Evolutionary conservation across 108 stramenopile genomes (phyloP).

Genomic region (Schizochytrium sp.): DNA sequence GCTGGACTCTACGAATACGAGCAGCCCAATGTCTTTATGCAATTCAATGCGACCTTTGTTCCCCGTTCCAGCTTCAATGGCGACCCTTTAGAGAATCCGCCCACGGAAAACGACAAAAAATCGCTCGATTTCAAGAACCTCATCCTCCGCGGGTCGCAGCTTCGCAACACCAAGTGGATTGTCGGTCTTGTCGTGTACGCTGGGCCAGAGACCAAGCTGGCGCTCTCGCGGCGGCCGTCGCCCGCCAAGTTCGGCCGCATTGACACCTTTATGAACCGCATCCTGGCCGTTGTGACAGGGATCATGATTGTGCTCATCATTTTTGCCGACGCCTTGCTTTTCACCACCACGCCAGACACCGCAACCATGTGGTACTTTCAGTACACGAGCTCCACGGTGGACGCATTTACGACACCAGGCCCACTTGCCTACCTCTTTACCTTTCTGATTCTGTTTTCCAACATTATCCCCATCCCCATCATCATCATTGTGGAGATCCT

Average conservation of each 20-base stretch:
- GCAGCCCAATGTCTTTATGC: slow-evolving; percentile 13
- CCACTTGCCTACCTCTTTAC: slow-evolving; percentile 68
- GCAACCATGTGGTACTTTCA: slow-evolving; percentile 34
- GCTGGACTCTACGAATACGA: neutral
- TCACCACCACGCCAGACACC: neutral
- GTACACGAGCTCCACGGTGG: neutral
- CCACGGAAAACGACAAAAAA: neutral
- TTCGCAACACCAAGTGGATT: slow-evolving; percentile 92
- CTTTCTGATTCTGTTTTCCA: slow-evolving; percentile 64
- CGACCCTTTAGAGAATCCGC: neutral
- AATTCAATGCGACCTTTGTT: slow-evolving; percentile 1
- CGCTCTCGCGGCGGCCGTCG: slow-evolving; percentile 76
- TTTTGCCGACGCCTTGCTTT: slow-evolving; percentile 3
- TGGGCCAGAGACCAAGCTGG: slow-evolving; percentile 84
- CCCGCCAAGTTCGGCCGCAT: slow-evolving; percentile 83
- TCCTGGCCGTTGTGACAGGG: slow-evolving; percentile 33
- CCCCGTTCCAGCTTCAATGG: neutral
- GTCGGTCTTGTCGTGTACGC: slow-evolving; percentile 87
- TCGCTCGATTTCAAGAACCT: slow-evolving; percentile 49
- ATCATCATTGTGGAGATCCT: slow-evolving; percentile 59
- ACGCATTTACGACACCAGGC: neutral
- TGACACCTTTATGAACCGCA: slow-evolving; percentile 51
- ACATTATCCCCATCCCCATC: slow-evolving; percentile 58
- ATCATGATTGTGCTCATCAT: slow-evolving; percentile 19
- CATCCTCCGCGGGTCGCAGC: slow-evolving; percentile 77